A percentile compares a stretch with the other conserved stretches of the same genome.
Evolutionary conservation across 768 basidiomycete species (phyloP).

Genomic region (Leucocoprinus sp.): DNA sequence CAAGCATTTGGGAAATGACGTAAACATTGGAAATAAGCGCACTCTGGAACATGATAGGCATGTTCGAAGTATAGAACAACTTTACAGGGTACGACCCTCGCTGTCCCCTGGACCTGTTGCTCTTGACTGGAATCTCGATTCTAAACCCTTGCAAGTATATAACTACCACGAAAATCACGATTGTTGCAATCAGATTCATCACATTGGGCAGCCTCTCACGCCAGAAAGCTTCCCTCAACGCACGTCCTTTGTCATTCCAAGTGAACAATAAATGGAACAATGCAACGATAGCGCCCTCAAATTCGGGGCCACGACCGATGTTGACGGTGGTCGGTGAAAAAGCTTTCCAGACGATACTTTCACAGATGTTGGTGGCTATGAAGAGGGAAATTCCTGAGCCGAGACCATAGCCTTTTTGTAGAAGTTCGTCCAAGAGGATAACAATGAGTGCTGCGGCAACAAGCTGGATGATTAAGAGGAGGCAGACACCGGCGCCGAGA

Average conservation of each 20-base stretch:
- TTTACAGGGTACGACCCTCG: conserved; percentile 94
- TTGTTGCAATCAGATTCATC: conserved; percentile 94
- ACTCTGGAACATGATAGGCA: conserved; percentile 99
- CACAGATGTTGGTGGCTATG: conserved; percentile 99
- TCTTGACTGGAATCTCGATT: conserved; percentile 97
- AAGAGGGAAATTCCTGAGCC: conserved; percentile 98
- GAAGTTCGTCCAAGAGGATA: conserved; percentile 95
- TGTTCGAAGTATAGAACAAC: conserved; percentile 97
- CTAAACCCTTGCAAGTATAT: conserved; percentile 99
- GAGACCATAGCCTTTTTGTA: conserved; percentile 98
- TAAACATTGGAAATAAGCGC: conserved; percentile 92
- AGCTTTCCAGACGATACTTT: conserved; percentile 99
- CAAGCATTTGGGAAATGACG: conserved; percentile 95
- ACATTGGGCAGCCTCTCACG: conserved; percentile 93
- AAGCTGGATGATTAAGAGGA: conserved; percentile 94
- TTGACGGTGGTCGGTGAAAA: conserved; percentile 98
- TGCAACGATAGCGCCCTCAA: conserved; percentile 93
- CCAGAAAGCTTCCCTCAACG: conserved; percentile 97
- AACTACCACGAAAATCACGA: conserved; percentile 85
- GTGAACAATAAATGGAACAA: conserved; percentile 98
- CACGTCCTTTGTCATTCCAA: conserved; percentile 97
- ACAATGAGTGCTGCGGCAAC: conserved; percentile 92
- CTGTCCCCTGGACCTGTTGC: conserved; percentile 93
- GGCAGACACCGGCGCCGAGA: conserved; percentile 93
- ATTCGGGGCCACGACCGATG: conserved; percentile 96